Evolutionary conservation across 371 early-diverging fungal genomes (phyloP), one percentile per base, ranked within the genome.

Genomic region (Mycotypha africana): DNA sequence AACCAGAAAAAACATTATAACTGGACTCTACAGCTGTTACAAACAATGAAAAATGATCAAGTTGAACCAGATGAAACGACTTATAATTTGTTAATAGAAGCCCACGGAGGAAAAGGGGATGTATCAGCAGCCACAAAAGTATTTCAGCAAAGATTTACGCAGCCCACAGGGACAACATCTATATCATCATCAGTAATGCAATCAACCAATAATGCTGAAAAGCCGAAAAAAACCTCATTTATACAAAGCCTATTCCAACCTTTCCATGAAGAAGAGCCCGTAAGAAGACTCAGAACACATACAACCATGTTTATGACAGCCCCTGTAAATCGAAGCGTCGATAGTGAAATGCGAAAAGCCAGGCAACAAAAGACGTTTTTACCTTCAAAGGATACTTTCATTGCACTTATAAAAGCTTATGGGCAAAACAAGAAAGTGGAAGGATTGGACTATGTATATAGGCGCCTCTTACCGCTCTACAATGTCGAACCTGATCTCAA

Each of bases 1-100:
- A 42, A 71, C 15, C 38, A 47, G 20, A 43, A 49, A 14, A 47
- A 55, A 19, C 37, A 56, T 23, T 50, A 65, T 5, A 51, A 56
- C 4, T 35, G 58, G 36, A 65, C 55, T 3, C 60, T 67, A 15
- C 46, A 46, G 5, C 54, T 66, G n/a, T 46, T 58, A 15, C 38
- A 51, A 12, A 15, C 28, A n/a, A 60, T 75, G 60, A 33, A 40
- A 8, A 19, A 41, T 0, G 42, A 46, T 1, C 42, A 47, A 3
- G 25, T 68, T 10, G 40, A 45, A 11, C 69, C 71, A 2, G 67
- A 64, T 25, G 49, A 45, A 12, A 56, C 56, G 11, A 69, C 70
- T 8, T 67, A 62, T 30, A 60, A 61, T 20, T 55, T 60, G 2
- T 44, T 75, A 41, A 68, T 75, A 10, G 65, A 66, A 34, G 62